These are phyloP conservation scores for Aaosphaeria arxii DNA, from an alignment of 2,329 filamentous ascomycete species.

Conservation along the genomic window DNA sequence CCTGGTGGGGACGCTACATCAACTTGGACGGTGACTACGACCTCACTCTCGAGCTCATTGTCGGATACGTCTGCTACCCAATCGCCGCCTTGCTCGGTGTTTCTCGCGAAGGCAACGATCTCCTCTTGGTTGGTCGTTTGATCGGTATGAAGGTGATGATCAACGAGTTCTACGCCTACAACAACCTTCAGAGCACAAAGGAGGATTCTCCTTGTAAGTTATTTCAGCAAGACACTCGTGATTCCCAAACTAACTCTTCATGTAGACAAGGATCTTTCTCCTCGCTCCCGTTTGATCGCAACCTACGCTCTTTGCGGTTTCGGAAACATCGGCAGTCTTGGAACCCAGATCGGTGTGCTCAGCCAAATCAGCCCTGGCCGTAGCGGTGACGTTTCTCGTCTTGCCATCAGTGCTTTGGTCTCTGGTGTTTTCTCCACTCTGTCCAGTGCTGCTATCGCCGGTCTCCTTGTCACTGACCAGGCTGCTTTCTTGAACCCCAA, in stretches of 20 bases:
- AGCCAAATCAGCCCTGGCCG: slow-evolving; percentile 75
- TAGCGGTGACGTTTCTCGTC: slow-evolving; percentile 69
- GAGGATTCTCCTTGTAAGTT: slow-evolving; percentile 35
- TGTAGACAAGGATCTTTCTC: slow-evolving; percentile 53
- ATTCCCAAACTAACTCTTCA: too few species aligned
- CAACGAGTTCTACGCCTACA: slow-evolving; percentile 79
- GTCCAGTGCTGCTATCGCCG: slow-evolving; percentile 61
- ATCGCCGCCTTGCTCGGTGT: slow-evolving; percentile 81
- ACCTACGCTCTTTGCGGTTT: slow-evolving; percentile 76
- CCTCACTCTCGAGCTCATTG: slow-evolving; percentile 71
- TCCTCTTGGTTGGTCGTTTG: slow-evolving; percentile 71
- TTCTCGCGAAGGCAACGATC: slow-evolving; percentile 54
- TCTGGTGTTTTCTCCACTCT: slow-evolving; percentile 77
- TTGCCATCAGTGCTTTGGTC: slow-evolving; percentile 74
- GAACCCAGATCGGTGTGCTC: slow-evolving; percentile 86
- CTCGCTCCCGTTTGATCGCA: slow-evolving; percentile 74
- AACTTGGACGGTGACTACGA: slow-evolving; percentile 64
- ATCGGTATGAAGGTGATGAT: slow-evolving; percentile 84
- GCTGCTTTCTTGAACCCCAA: background rate
- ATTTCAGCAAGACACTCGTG: too few species aligned
- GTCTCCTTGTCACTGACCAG: slow-evolving; percentile 55
- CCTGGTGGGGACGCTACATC: slow-evolving; percentile 80
- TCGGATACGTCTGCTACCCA: slow-evolving; percentile 76
- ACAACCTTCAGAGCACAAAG: slow-evolving; percentile 50
- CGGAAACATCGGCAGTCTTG: slow-evolving; percentile 82